Evolutionary conservation across 78 protist species (phyloP).

Genomic region (Dictyostelium capitatum): DNA sequence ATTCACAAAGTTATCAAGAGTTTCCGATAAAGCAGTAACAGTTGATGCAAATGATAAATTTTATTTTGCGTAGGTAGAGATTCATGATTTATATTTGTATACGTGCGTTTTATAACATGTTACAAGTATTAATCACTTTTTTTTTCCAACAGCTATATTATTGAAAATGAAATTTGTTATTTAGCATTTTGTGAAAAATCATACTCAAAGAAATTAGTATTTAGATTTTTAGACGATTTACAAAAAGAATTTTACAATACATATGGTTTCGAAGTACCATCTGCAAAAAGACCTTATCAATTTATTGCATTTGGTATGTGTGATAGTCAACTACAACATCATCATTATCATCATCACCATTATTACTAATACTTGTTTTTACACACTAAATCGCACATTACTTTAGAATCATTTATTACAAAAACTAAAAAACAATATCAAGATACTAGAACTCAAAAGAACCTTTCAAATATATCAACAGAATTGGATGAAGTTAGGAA

Average conservation of each 20-base stretch:
- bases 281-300: slow-evolving; percentile 91
- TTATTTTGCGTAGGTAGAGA: slow-evolving; percentile 80
- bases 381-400: neutral
- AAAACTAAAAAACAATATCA: slow-evolving; percentile 77
- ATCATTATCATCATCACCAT: neutral
- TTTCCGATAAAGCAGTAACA: slow-evolving; percentile 65
- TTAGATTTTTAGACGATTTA: slow-evolving; percentile 88
- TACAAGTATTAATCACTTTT: neutral
- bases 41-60: slow-evolving; percentile 58
- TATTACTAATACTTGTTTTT: neutral
- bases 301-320: slow-evolving; percentile 88
- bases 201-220: slow-evolving; percentile 91
- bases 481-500: slow-evolving; percentile 85
- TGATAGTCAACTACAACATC: neutral
- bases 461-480: slow-evolving; percentile 75
- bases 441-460: slow-evolving; percentile 87
- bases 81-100: neutral
- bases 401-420: slow-evolving; percentile 86
- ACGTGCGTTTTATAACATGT: too few relatives aligned
- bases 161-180: slow-evolving; percentile 86
- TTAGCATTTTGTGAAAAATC: slow-evolving; percentile 83
- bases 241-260: slow-evolving; percentile 76
- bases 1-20: slow-evolving; percentile 55
- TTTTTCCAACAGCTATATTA: slow-evolving; percentile 73
- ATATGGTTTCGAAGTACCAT: slow-evolving; percentile 83